phyloP scores from a whole-genome alignment of 257 asterid genomes.

The Rauvolfia tetraphylla region DNA sequence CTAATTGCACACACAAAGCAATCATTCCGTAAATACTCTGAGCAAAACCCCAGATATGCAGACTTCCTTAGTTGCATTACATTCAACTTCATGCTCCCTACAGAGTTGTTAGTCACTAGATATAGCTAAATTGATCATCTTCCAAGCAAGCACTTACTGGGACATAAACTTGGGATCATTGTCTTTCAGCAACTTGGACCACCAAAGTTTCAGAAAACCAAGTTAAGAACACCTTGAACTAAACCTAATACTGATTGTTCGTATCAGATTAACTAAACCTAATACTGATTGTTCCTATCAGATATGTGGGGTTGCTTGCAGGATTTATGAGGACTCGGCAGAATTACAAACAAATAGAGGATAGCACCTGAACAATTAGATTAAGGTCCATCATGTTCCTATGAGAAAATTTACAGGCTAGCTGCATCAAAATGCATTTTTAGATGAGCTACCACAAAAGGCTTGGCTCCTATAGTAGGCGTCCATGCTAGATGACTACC shows the following conservation, averaged over 20 bases:
- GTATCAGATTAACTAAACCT: too few relatives aligned
- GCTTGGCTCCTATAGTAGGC: too few relatives aligned
- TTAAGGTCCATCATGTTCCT: not conserved
- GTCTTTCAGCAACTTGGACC: not conserved
- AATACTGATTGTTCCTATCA: not conserved
- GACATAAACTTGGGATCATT: not conserved
- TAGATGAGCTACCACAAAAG: not conserved
- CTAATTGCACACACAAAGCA: not conserved
- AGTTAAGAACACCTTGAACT: not conserved
- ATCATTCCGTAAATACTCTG: not conserved
- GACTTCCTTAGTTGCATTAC: not conserved
- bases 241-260: too few relatives aligned
- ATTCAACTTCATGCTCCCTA: not conserved
- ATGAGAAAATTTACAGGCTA: not conserved
- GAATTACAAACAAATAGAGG: not conserved
- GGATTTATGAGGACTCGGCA: not conserved
- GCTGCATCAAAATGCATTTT: not conserved
- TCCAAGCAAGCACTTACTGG: not conserved
- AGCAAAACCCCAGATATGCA: not conserved
- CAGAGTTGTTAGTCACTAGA: not conserved
- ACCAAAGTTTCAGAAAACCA: not conserved
- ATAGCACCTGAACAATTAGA: not conserved
- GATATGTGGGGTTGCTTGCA: not conserved
- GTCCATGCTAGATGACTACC: too few relatives aligned
- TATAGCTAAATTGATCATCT: not conserved